These are phyloP conservation scores for Oryza rufipogon DNA, from an alignment of 176 grass and related monocot genomes.

Conservation along the genomic window DNA sequence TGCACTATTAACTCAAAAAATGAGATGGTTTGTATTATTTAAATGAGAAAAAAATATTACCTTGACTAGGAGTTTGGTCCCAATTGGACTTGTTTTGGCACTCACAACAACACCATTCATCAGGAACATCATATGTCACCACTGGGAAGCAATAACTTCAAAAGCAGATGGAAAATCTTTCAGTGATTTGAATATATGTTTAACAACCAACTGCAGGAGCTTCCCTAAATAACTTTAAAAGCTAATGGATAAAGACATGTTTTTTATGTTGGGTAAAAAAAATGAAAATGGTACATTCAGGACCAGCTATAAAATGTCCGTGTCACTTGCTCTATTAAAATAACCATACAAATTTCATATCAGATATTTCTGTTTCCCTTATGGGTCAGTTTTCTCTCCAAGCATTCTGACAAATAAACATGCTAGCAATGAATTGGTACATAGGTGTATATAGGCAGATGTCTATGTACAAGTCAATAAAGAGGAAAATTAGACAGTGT, in stretches of 20 bases:
- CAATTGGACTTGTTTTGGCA: conserved; percentile 18
- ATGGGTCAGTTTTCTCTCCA: not conserved
- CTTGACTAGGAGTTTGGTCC: conserved; percentile 22
- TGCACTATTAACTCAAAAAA: not conserved
- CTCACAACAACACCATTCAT: conserved; percentile 38
- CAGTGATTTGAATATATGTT: conserved; percentile 19
- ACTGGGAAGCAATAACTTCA: conserved; percentile 47
- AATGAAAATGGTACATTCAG: not conserved
- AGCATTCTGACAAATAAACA: conserved; percentile 19
- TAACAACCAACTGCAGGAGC: not conserved
- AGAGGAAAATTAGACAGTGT: not conserved
- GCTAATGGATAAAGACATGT: too few relatives aligned
- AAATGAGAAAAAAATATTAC: not conserved
- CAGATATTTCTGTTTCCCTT: not conserved
- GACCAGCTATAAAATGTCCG: not conserved
- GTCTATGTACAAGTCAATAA: not conserved
- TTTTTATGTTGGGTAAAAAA: too few relatives aligned
- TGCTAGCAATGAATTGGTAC: not conserved
- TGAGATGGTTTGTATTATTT: not conserved
- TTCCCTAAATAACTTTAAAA: too few relatives aligned
- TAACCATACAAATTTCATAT: conserved; percentile 19
- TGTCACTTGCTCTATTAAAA: not conserved
- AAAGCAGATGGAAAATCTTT: conserved; percentile 19
- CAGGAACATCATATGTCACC: not conserved
- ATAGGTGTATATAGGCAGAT: not conserved